Percentiles rank a stretch among this genome's conserved stretches.
These are phyloP conservation scores for Pichia membranifaciens DNA, from an alignment of 805 yeast genomes.

Conservation along the genomic window DNA sequence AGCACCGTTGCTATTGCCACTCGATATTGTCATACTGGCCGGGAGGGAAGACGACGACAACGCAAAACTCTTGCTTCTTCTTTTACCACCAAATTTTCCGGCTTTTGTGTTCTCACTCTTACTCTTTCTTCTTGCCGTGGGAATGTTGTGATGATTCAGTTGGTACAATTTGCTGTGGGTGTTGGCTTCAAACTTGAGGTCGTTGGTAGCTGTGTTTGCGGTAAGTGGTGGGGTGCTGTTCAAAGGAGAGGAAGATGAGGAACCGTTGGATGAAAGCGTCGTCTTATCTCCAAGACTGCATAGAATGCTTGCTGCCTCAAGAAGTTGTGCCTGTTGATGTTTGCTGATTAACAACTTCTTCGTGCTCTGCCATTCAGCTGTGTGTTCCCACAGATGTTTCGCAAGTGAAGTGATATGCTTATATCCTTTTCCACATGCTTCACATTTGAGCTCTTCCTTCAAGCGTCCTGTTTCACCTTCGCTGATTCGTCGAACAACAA, in stretches of 20 bases:
- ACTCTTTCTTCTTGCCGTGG: conserved; percentile 10
- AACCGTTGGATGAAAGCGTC: too few relatives aligned
- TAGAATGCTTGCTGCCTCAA: conserved; percentile 72
- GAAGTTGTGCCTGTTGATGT: conserved; percentile 80
- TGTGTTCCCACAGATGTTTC: conserved; percentile 88
- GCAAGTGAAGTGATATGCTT: conserved; percentile 85
- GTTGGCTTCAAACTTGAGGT: conserved; percentile 10
- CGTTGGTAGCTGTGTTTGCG: background rate
- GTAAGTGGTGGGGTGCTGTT: background rate
- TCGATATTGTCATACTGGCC: background rate
- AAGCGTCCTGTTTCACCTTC: conserved; percentile 84
- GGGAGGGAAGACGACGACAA: background rate
- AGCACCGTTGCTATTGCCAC: background rate
- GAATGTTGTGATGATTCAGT: background rate
- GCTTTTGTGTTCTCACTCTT: conserved; percentile 11
- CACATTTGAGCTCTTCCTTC: conserved; percentile 80
- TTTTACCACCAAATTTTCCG: conserved; percentile 11
- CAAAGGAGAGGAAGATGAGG: too few relatives aligned
- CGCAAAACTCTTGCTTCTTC: conserved; percentile 9
- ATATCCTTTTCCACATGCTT: conserved; percentile 88
- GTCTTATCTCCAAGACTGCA: conserved; percentile 62
- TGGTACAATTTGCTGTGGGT: conserved; percentile 1
- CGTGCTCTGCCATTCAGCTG: conserved; percentile 90
- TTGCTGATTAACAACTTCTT: conserved; percentile 75
- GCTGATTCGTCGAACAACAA: conserved; percentile 75